Evolutionary conservation across 345 rosid species (phyloP), one percentile per base, ranked within the genome.

Genomic region (Hibiscus syriacus): DNA sequence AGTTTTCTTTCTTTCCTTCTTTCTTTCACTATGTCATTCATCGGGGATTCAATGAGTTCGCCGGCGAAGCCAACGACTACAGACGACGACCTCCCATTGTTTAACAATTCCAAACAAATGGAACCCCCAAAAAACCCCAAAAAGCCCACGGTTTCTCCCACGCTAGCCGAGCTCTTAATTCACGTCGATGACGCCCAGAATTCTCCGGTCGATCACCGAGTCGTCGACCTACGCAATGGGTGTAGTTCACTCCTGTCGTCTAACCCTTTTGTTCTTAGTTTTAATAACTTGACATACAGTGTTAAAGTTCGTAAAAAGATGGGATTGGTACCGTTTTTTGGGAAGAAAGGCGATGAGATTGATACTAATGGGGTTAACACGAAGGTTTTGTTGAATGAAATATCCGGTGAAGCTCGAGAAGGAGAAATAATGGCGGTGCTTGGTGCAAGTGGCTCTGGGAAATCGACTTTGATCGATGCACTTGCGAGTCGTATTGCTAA

Each of bases 401-500:
- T 84, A n/a, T 88, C 91, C 0, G 94, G 87, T 1, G 87, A 86
- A 65, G 91, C 94, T 0, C 70, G 73, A 43, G 91, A 88, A 74
- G 94, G 94, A 1, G 97, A 74, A 84, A 89, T 93, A 70, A 79
- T 89, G 92, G 98, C 96, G 3, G 96, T 93, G 62, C 89, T 93
- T 38, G 97, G 98, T 3, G 92, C 97, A 2, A 90, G 96, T 64
- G 98, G 98, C 22, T 89, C 98, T 0, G 97, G 98, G 2, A 93
- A 93, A 70, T 93, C 97, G 2, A 93, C 98, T 0, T 67, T 93
- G 20, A 89, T 93, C 2, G 98, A 93, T 58, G 98, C 98, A 20
- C 83, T 93, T 16, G 98, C 98, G 0, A 79, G 80, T 69, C 68
- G 97, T 69, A 93, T 93, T 52, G 77, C 97, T 0, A 87, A 81